These are phyloP conservation scores for Colletotrichum tofieldiae DNA, from an alignment of 2,329 filamentous ascomycete species.

Conservation along the genomic window DNA sequence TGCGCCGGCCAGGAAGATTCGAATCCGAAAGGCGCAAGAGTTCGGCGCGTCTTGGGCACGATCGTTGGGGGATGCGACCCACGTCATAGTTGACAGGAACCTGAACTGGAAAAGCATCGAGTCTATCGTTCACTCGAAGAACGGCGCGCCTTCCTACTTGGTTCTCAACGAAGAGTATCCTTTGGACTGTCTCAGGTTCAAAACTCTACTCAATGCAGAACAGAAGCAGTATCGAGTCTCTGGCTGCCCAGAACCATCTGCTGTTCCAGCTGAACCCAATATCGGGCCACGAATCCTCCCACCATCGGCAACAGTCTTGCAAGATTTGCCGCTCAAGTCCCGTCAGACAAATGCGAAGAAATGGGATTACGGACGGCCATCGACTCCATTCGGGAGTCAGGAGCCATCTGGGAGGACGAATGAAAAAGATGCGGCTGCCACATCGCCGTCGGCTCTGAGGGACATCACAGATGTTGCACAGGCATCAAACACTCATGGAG, in stretches of 20 bases:
- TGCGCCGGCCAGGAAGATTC: constrained; percentile 74
- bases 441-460: neutral
- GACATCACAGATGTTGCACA: constrained; percentile 14
- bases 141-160: constrained; percentile 51
- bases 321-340: constrained; percentile 63
- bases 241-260: constrained; percentile 59
- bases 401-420: constrained; percentile 49
- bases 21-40: constrained; percentile 82
- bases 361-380: constrained; percentile 57
- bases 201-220: constrained; percentile 70
- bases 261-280: constrained; percentile 38
- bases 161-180: constrained; percentile 80
- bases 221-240: constrained; percentile 73
- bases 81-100: constrained; percentile 83
- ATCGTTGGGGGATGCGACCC: constrained; percentile 74
- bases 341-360: constrained; percentile 55
- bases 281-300: constrained; percentile 50
- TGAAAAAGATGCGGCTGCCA: neutral
- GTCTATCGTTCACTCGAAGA: constrained; percentile 63
- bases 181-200: constrained; percentile 76
- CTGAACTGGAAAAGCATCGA: constrained; percentile 77
- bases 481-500: neutral
- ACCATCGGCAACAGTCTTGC: neutral
- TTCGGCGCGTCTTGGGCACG: constrained; percentile 82
- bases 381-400: constrained; percentile 56